A percentile compares a stretch with the other conserved stretches of the same genome.
phyloP scores from a whole-genome alignment of 805 yeast genomes.

The Torulaspora quercuum region DNA sequence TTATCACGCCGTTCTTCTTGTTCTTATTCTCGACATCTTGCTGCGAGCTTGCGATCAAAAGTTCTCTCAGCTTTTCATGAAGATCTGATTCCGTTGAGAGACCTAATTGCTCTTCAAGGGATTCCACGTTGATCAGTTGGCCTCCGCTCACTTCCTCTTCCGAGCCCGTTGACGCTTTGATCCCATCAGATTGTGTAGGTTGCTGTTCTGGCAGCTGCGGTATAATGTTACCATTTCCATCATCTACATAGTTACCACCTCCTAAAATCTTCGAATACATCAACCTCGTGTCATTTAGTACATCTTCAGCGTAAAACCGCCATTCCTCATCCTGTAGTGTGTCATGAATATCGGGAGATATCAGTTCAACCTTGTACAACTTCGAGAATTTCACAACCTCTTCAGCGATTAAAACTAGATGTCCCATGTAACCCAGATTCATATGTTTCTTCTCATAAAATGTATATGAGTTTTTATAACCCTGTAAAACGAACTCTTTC shows the following conservation, averaged over 20 bases:
- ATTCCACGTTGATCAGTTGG: constrained; percentile 17
- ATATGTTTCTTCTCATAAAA: constrained; percentile 58
- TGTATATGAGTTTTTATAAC: constrained; percentile 56
- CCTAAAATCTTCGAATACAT: constrained; percentile 39
- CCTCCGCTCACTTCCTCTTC: constrained; percentile 13
- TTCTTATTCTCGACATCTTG: constrained; percentile 31
- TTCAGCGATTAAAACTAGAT: constrained; percentile 86
- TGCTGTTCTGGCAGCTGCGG: constrained; percentile 24
- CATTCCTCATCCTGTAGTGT: constrained; percentile 27
- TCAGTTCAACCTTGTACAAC: constrained; percentile 38
- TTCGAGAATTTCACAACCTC: constrained; percentile 83
- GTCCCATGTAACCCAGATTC: constrained; percentile 96
- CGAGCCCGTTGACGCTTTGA: constrained; percentile 4
- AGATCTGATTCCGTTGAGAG: constrained; percentile 22
- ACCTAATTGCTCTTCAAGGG: constrained; percentile 20
- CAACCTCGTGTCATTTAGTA: constrained; percentile 33
- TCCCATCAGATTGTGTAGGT: constrained; percentile 5
- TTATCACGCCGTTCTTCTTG: constrained; percentile 33
- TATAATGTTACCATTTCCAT: constrained; percentile 29
- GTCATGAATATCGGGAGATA: constrained; percentile 32
- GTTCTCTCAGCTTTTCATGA: constrained; percentile 28
- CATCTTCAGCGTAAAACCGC: constrained; percentile 31
- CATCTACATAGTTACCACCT: constrained; percentile 35
- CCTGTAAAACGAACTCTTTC: constrained; percentile 55
- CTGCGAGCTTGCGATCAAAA: constrained; percentile 28